Conservation (phyloP, 306 rosid genomes). For the Bauhinia variegata region DNA sequence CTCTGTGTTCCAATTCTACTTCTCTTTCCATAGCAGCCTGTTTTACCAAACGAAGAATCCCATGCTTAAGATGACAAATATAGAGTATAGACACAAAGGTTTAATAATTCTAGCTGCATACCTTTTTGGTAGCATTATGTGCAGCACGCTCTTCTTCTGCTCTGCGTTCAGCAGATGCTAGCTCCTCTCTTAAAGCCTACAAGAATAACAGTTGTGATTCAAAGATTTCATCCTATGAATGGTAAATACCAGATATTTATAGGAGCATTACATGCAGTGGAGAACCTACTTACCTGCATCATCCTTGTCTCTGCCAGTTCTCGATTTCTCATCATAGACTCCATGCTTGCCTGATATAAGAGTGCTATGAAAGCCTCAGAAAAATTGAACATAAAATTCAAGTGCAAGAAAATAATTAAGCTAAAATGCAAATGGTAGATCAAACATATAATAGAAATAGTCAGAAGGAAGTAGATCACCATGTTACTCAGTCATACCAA, state of each 20-base stretch:
- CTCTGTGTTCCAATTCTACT: constrained; percentile 97
- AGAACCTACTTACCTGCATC: constrained; percentile 82
- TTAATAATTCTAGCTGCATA: constrained; percentile 36
- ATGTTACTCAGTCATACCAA: constrained; percentile 14
- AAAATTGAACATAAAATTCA: constrained; percentile 21
- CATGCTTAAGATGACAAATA: constrained; percentile 31
- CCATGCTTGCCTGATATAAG: constrained; percentile 82
- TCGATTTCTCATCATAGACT: constrained; percentile 88
- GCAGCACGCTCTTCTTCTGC: constrained; percentile 97
- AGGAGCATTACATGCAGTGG: constrained; percentile 33
- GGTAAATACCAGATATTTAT: constrained; percentile 12
- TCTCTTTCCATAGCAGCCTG: constrained; percentile 99
- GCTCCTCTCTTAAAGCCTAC: constrained; percentile 93
- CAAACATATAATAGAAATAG: constrained; percentile 24
- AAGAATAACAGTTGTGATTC: constrained; percentile 10
- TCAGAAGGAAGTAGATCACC: constrained; percentile 15
- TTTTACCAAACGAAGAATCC: constrained; percentile 40
- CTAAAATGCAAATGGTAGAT: background rate
- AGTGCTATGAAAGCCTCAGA: too few relatives aligned
- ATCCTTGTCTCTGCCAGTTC: constrained; percentile 95
- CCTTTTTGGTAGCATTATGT: constrained; percentile 93
- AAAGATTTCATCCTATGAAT: constrained; percentile 29
- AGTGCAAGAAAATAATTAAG: constrained; percentile 16
- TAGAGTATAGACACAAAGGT: constrained; percentile 17
- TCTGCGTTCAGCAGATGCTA: constrained; percentile 89